Evolutionary conservation across 148 eudicot genomes (phyloP).

Genomic region (Cornus controversa): DNA sequence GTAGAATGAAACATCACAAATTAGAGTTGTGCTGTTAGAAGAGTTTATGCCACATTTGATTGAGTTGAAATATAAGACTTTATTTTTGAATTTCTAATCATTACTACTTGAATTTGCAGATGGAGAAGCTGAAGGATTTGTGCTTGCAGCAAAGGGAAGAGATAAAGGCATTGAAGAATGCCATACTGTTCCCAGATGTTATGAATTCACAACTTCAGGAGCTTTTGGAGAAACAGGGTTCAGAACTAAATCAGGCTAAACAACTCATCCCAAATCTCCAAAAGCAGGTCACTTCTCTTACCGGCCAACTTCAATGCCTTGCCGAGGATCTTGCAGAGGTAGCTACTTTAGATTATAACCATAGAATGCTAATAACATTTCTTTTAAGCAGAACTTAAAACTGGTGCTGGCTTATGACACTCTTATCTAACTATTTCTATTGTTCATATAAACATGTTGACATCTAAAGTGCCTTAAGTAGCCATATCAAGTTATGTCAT

Average conservation of each 20-base stretch:
- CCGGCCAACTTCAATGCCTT: constrained; percentile 74
- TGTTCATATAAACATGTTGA: background rate
- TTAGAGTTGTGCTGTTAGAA: background rate
- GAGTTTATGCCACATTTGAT: background rate
- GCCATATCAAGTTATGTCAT: too few relatives aligned
- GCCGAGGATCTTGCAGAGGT: constrained; percentile 90
- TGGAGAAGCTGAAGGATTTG: constrained; percentile 85
- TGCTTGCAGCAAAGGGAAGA: constrained; percentile 97
- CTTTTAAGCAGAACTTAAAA: background rate
- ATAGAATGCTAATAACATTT: too few relatives aligned
- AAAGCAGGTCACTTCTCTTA: constrained; percentile 81
- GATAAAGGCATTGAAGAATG: constrained; percentile 72
- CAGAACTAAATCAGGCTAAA: constrained; percentile 76
- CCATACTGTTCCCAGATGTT: constrained; percentile 77
- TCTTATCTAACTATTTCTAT: background rate
- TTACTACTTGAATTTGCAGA: constrained; percentile 31
- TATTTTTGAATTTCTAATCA: background rate
- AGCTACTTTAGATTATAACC: background rate
- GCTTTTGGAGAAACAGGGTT: constrained; percentile 64
- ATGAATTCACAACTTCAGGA: constrained; percentile 63
- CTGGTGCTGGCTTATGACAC: background rate
- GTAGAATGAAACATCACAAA: background rate
- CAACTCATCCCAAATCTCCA: constrained; percentile 79
- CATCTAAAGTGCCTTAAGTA: too few relatives aligned
- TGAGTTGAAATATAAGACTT: background rate